Base-by-base conservation (phyloP, 306 rosid genomes). In the Cercis canadensis region DNA sequence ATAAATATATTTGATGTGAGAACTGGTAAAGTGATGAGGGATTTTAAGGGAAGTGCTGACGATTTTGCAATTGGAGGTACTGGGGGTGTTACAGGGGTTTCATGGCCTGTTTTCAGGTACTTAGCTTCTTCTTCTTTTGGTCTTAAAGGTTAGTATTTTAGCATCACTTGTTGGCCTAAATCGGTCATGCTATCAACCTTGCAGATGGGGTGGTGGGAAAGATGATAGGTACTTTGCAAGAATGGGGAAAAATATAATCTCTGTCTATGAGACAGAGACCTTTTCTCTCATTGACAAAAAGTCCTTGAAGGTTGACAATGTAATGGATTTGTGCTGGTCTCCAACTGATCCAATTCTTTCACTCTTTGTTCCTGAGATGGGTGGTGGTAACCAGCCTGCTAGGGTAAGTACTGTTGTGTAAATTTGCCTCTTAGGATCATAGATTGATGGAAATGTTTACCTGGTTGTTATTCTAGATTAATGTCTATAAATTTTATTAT, bases 371-470 rank as follows among this genome's bases (percentile, higher is more conserved):
- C 98, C 98, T 2, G 98, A 93, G 75, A 69, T 83, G 67, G 97
- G 98, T 16, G 97, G 96, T 73, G 97, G 97, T 18, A 90, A 93
- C 81, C 98, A 90, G 58, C 98, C 98, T 50, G 98, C 98, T 36
- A 85, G 92, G 86, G 98, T 92, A 77, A 37, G 86, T 62, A 13
- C 40, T 43, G 21, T 62, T 29, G 15, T 43, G 16, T 34, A 51
- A 50, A 32, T 29, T 60, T 73, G 31, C 58, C 52, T 57, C 57
- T 19, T 53, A 43, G 68, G 50, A 19, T 16, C 3, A 16, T 24
- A 62, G 6, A 41, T 19, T 47, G 12, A 52, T 11, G 14, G 12
- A 40, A 17, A 33, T 67, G 57, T 43, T 67, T 9, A 34, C 54
- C 21, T 63, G 50, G 62, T 24, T 31, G 56, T 57, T 7, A 36